phyloP scores from a whole-genome alignment of 2,329 filamentous ascomycete genomes.

The Paracamarosporium sp. region DNA sequence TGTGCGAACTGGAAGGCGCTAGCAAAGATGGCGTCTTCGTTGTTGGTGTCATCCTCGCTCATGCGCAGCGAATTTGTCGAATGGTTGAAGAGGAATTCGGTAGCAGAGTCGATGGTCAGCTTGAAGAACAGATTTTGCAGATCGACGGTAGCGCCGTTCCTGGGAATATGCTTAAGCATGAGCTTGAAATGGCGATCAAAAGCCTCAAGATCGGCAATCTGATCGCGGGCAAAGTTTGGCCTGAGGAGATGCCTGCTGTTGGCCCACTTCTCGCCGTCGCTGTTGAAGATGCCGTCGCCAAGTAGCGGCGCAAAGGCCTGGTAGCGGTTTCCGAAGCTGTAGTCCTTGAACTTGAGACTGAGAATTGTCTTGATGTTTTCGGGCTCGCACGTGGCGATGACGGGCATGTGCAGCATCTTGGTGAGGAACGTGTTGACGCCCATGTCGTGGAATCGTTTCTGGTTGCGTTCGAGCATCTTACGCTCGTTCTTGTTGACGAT shows the following conservation, averaged over 20 bases:
- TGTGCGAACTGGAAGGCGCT: conserved; percentile 53
- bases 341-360: conserved; percentile 56
- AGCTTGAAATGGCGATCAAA: conserved; percentile 68
- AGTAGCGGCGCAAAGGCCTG: conserved; percentile 49
- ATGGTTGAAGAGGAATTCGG: conserved; percentile 58
- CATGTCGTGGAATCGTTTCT: conserved; percentile 31
- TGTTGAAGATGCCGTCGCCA: conserved; percentile 55
- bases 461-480: conserved; percentile 24
- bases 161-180: conserved; percentile 66
- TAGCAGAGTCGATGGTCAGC: conserved; percentile 58
- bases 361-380: conserved; percentile 57
- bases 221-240: conserved; percentile 60
- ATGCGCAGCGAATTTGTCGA: conserved; percentile 45
- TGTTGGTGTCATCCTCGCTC: conserved; percentile 29
- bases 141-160: conserved; percentile 51
- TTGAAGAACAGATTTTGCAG: conserved; percentile 54
- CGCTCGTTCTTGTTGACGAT: conserved; percentile 29
- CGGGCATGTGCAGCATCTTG: conserved; percentile 35
- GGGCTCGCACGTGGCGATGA: conserved; percentile 53
- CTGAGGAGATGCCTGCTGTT: conserved; percentile 56
- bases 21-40: conserved; percentile 49
- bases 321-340: conserved; percentile 47
- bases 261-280: conserved; percentile 51
- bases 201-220: conserved; percentile 61
- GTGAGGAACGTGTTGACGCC: conserved; percentile 51